Conservation (phyloP, 371 early-diverging fungal genomes). For the Mortierella sp. region DNA sequence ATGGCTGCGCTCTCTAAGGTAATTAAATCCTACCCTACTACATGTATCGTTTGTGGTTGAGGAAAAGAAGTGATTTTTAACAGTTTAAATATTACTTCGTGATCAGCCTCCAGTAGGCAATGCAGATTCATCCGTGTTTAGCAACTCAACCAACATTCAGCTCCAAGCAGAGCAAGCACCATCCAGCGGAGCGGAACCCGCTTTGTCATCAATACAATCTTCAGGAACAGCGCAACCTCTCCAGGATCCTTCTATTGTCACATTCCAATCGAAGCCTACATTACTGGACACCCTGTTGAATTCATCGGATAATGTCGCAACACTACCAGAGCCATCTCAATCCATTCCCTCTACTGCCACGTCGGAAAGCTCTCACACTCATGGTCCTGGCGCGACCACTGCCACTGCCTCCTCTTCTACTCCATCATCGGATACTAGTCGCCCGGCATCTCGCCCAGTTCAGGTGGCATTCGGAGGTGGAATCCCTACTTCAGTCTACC, state of each 20-base stretch:
- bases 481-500: constrained; percentile 75
- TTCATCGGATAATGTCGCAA: constrained; percentile 2
- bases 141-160: background rate
- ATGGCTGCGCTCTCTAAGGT: constrained; percentile 72
- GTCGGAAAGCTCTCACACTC: constrained; percentile 20
- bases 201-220: background rate
- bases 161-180: background rate
- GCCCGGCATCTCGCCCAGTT: constrained; percentile 48
- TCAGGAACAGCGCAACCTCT: constrained; percentile 23
- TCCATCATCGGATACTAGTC: constrained; percentile 26
- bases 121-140: constrained; percentile 16
- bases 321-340: constrained; percentile 15
- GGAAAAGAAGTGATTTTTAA: background rate
- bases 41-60: background rate
- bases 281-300: constrained; percentile 16
- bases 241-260: constrained; percentile 58
- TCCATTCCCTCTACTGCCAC: constrained; percentile 10
- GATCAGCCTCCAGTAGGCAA: constrained; percentile 31
- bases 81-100: background rate
- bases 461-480: constrained; percentile 69
- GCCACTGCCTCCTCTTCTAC: constrained; percentile 28
- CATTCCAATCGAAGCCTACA: constrained; percentile 37
- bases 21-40: constrained; percentile 6
- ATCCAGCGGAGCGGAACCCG: background rate
- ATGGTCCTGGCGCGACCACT: constrained; percentile 22